phyloP scores from a whole-genome alignment of 495 filamentous ascomycete species.

The Xylaria flabelliformis region DNA sequence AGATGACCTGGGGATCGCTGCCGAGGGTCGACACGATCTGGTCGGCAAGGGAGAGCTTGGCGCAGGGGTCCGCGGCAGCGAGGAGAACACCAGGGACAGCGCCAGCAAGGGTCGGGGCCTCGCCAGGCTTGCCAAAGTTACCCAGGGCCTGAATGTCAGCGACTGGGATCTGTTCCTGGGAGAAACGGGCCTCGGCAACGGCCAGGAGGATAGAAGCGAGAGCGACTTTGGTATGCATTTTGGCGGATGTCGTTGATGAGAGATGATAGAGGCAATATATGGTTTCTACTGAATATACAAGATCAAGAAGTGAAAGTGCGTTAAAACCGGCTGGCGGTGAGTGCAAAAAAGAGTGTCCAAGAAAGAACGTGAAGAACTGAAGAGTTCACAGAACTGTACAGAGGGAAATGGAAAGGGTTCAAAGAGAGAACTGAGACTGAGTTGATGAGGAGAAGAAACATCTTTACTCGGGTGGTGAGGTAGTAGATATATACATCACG shows the following conservation, averaged over 20 bases:
- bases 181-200: slow-evolving; percentile 60
- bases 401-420: slow-evolving; percentile 31
- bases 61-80: slow-evolving; percentile 63
- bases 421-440: slow-evolving; percentile 38
- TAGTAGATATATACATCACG: slow-evolving; percentile 19
- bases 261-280: slow-evolving; percentile 35
- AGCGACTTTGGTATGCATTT: slow-evolving; percentile 54
- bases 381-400: slow-evolving; percentile 57
- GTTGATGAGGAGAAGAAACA: slow-evolving; percentile 19
- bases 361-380: slow-evolving; percentile 39
- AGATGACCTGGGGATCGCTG: slow-evolving; percentile 56
- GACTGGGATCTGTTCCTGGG: slow-evolving; percentile 58
- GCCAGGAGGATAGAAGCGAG: slow-evolving; percentile 52
- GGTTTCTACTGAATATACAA: slow-evolving; percentile 31
- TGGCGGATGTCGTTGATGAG: slow-evolving; percentile 35
- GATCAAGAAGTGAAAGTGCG: slow-evolving; percentile 33
- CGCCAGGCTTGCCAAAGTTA: slow-evolving; percentile 56
- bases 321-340: slow-evolving; percentile 49
- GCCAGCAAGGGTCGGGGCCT: slow-evolving; percentile 62
- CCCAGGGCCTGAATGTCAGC: slow-evolving; percentile 51
- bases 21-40: slow-evolving; percentile 62
- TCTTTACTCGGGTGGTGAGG: background rate
- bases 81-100: slow-evolving; percentile 59
- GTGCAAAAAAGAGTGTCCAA: slow-evolving; percentile 43
- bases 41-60: slow-evolving; percentile 65